phyloP scores from a whole-genome alignment of 441 rosid genomes.

The Oxalis stricta region DNA sequence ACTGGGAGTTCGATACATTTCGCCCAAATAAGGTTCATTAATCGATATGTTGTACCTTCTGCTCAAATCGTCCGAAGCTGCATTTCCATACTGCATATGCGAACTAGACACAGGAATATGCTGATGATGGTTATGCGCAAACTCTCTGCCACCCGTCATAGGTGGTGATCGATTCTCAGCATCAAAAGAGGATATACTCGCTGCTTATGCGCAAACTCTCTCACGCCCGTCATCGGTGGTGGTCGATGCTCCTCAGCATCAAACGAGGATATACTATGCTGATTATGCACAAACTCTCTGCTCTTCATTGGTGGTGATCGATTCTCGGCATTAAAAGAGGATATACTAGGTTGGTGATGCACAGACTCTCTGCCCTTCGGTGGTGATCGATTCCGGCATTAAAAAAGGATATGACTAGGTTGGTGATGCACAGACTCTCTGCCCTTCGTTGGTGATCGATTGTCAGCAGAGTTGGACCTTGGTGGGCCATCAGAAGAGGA shows the following conservation, averaged over 20 bases:
- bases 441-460: conserved; percentile 2
- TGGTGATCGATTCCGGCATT: conserved; percentile 2
- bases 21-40: conserved; percentile 12
- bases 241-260: conserved; percentile 9
- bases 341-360: conserved; percentile 6
- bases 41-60: conserved; percentile 18
- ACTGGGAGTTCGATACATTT: conserved; percentile 11
- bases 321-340: conserved; percentile 4
- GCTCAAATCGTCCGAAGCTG: conserved; percentile 21
- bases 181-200: conserved; percentile 4
- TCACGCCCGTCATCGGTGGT: conserved; percentile 1
- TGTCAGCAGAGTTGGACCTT: conserved; percentile 10
- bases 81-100: conserved; percentile 14
- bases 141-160: conserved; percentile 8
- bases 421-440: conserved; percentile 8
- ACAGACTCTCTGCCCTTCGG: conserved; percentile 5
- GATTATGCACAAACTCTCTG: conserved; percentile 7
- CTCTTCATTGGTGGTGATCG: conserved; percentile 2
- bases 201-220: conserved; percentile 7
- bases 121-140: conserved; percentile 5
- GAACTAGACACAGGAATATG: conserved; percentile 8
- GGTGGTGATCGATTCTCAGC: conserved; percentile 3
- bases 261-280: conserved; percentile 2
- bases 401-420: not conserved
- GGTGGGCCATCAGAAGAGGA: conserved; percentile 1